Evolutionary conservation across 2,329 filamentous ascomycete species (phyloP).

Genomic region (Metarhizium sp.): DNA sequence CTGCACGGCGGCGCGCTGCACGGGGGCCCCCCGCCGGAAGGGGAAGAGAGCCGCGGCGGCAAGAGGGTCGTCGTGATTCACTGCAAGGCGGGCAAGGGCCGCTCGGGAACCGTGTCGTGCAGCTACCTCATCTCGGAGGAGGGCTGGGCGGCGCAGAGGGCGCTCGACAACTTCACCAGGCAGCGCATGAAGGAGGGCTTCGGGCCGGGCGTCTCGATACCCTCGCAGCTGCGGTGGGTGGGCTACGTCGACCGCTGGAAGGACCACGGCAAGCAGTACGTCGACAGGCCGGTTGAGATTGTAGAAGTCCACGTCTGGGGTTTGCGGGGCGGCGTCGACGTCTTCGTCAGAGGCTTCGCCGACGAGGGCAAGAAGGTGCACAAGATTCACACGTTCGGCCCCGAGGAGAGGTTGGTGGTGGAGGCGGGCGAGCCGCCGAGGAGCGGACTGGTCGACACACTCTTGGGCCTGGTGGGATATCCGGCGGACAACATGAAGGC

Average conservation of each 20-base stretch:
- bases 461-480: conserved; percentile 43
- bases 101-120: conserved; percentile 80
- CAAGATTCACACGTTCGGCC: conserved; percentile 70
- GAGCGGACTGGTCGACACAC: conserved; percentile 38
- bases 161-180: conserved; percentile 57
- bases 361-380: conserved; percentile 87
- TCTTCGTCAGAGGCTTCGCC: conserved; percentile 73
- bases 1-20: conserved; percentile 43
- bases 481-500: conserved; percentile 20
- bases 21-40: not conserved
- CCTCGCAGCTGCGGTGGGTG: conserved; percentile 82
- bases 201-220: conserved; percentile 83
- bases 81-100: conserved; percentile 93
- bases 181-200: conserved; percentile 84
- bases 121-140: conserved; percentile 87
- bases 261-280: conserved; percentile 62
- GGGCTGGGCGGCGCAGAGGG: conserved; percentile 45
- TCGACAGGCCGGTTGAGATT: conserved; percentile 76
- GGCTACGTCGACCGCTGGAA: conserved; percentile 85
- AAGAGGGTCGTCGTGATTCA: conserved; percentile 78
- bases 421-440: conserved; percentile 44
- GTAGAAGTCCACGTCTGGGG: conserved; percentile 88
- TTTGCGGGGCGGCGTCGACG: conserved; percentile 75
- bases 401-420: conserved; percentile 61
- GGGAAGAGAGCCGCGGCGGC: conserved; percentile 16